A percentile compares a stretch with the other conserved stretches of the same genome.
phyloP scores from a whole-genome alignment of 73 alveolate species.

The Urostyla sp. region DNA sequence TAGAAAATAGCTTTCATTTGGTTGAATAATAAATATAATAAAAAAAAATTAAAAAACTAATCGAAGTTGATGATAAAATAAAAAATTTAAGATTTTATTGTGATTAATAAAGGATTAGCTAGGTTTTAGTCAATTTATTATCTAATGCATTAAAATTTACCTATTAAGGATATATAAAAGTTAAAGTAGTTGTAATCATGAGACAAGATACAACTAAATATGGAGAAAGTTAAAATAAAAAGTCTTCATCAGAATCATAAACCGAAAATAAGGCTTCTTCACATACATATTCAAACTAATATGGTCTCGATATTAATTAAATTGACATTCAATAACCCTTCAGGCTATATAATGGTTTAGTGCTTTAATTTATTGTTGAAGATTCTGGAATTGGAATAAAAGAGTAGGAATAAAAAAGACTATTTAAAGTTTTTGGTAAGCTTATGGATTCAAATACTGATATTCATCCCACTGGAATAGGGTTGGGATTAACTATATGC shows the following conservation, averaged over 20 bases:
- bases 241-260: no score
- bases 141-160: neutral
- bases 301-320: no score
- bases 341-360: no score
- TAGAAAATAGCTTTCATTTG: neutral
- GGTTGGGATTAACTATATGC: constrained; percentile 58
- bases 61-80: neutral
- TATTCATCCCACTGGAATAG: constrained; percentile 55
- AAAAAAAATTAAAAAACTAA: neutral
- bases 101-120: neutral
- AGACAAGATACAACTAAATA: no score
- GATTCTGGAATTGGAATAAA: constrained; percentile 65
- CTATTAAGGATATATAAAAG: neutral
- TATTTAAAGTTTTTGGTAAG: constrained; percentile 48
- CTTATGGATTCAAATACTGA: neutral
- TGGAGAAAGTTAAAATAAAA: no score
- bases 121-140: neutral
- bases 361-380: neutral
- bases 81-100: neutral
- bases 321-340: no score
- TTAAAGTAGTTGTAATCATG: no score
- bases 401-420: constrained; percentile 16
- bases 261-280: no score
- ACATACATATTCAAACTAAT: no score
- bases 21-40: neutral